A percentile compares a stretch with the other conserved stretches of the same genome.
phyloP scores from a whole-genome alignment of 1,284 basidiomycete species.

The Cerrena zonata region DNA sequence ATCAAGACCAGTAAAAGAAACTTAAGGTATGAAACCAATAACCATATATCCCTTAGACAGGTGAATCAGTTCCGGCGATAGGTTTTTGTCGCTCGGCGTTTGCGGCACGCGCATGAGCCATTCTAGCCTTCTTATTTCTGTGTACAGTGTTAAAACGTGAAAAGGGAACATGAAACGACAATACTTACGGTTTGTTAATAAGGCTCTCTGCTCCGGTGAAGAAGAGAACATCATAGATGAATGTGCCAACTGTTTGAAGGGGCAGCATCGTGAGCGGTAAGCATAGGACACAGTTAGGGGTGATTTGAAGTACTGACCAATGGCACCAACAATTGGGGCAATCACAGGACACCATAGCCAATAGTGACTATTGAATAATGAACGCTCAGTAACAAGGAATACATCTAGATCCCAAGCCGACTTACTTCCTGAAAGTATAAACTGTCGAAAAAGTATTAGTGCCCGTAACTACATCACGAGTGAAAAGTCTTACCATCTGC shows the following conservation, averaged over 20 bases:
- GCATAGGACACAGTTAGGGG: constrained; percentile 5
- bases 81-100: constrained; percentile 3
- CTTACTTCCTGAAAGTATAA: constrained; percentile 36
- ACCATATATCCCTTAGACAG: background rate
- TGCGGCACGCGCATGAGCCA: background rate
- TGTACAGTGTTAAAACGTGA: background rate
- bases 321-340: constrained; percentile 52
- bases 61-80: constrained; percentile 1
- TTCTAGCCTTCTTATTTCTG: constrained; percentile 2
- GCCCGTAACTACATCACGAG: too few relatives aligned
- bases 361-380: constrained; percentile 44
- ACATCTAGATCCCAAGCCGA: background rate
- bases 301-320: constrained; percentile 21
- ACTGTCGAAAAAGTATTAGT: constrained; percentile 33
- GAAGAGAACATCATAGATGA: constrained; percentile 49
- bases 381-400: background rate
- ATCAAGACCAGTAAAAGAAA: too few relatives aligned
- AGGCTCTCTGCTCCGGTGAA: constrained; percentile 50
- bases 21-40: background rate
- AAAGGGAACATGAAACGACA: background rate
- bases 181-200: constrained; percentile 43
- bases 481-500: constrained; percentile 44
- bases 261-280: background rate
- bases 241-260: constrained; percentile 41
- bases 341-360: constrained; percentile 73